Evolutionary conservation across 78 protist species (phyloP).

Genomic region (Protostelium mycophagum): DNA sequence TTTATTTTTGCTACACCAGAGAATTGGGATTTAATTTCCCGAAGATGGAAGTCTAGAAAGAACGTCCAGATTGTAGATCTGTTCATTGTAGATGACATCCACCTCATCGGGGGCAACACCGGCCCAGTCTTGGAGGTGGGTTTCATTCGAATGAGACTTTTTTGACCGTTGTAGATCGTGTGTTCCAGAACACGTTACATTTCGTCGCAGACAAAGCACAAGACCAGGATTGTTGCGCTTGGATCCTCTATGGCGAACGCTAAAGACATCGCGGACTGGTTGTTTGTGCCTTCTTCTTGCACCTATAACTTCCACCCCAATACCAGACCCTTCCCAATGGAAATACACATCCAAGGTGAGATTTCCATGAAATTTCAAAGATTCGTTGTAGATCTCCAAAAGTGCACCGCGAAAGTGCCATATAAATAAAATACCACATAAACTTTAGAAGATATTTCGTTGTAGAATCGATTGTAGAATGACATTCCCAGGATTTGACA

Average conservation of each 20-base stretch:
- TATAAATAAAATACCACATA: not conserved
- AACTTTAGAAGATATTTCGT: too few species aligned
- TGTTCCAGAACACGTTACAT: constrained; percentile 86
- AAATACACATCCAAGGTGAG: constrained; percentile 68
- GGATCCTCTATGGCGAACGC: constrained; percentile 99
- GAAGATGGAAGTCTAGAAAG: constrained; percentile 89
- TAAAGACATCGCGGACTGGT: constrained; percentile 95
- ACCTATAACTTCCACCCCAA: constrained; percentile 95
- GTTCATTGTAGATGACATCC: constrained; percentile 95
- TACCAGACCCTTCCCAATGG: constrained; percentile 97
- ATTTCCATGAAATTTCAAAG: not conserved
- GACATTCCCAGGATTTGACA: constrained; percentile 66
- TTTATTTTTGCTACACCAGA: constrained; percentile 94
- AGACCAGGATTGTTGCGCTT: constrained; percentile 94
- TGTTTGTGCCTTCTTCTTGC: constrained; percentile 82
- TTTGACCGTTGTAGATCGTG: not conserved
- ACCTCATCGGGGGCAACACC: constrained; percentile 93
- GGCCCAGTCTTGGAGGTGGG: constrained; percentile 96
- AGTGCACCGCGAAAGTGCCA: too few species aligned
- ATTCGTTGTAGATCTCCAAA: not conserved
- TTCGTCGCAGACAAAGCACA: constrained; percentile 55
- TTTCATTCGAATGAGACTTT: constrained; percentile 38
- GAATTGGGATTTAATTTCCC: constrained; percentile 97
- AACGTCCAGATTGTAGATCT: constrained; percentile 79
- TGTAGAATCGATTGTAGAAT: not conserved